A percentile compares a stretch with the other conserved stretches of the same genome.
Evolutionary conservation across 306 rosid genomes (phyloP).

Genomic region (Astragalus membranaceus): DNA sequence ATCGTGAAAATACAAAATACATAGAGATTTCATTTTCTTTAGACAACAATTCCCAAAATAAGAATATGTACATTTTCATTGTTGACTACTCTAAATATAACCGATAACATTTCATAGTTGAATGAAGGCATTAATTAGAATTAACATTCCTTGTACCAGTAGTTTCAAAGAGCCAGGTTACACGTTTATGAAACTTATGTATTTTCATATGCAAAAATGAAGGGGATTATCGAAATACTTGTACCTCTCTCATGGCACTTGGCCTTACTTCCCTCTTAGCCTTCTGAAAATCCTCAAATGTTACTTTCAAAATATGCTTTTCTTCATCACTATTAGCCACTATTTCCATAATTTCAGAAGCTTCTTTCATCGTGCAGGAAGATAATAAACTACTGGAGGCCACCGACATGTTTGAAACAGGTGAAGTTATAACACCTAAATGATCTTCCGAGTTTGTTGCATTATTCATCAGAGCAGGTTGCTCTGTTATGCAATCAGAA

Average conservation of each 20-base stretch:
- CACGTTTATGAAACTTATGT: background rate
- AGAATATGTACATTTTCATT: background rate
- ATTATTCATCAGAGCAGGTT: constrained; percentile 24
- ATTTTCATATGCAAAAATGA: constrained; percentile 3
- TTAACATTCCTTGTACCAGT: background rate
- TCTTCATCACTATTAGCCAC: constrained; percentile 26
- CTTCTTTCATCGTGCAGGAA: constrained; percentile 22
- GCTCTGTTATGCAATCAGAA: constrained; percentile 22
- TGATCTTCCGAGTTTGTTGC: constrained; percentile 21
- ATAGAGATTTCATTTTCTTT: background rate
- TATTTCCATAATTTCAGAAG: constrained; percentile 27
- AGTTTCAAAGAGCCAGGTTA: constrained; percentile 2
- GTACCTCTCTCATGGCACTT: constrained; percentile 99
- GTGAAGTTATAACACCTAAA: constrained; percentile 30
- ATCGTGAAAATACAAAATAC: constrained; percentile 9
- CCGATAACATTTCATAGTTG: background rate
- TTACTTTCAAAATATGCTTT: constrained; percentile 41
- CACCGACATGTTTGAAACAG: constrained; percentile 27
- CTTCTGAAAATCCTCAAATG: constrained; percentile 74
- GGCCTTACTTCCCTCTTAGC: constrained; percentile 80
- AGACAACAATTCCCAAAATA: background rate
- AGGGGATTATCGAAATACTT: background rate
- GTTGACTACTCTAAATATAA: background rate
- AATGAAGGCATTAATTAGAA: constrained; percentile 12
- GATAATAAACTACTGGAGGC: constrained; percentile 26